phyloP scores from a whole-genome alignment of 2,329 filamentous ascomycete species.

The Colletotrichum neosansevieriae region DNA sequence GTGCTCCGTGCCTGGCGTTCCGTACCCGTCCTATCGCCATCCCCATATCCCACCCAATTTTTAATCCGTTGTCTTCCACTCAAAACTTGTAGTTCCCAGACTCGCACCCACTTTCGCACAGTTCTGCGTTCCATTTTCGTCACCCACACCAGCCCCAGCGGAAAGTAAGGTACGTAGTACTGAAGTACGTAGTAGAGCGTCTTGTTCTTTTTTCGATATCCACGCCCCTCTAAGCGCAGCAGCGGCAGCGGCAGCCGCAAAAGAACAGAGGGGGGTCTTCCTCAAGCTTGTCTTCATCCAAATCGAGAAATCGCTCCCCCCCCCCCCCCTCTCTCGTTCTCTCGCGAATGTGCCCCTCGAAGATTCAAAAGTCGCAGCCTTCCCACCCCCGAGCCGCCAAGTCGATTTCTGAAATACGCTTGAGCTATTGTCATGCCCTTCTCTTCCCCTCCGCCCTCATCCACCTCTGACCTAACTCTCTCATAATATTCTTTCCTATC shows the following conservation, averaged over 20 bases:
- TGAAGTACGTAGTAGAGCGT: background rate
- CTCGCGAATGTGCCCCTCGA: slow-evolving; percentile 30
- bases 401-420: slow-evolving; percentile 1
- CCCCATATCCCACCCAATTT: background rate
- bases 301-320: slow-evolving; percentile 31
- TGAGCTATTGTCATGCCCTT: slow-evolving; percentile 28
- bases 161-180: slow-evolving; percentile 11
- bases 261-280: slow-evolving; percentile 13
- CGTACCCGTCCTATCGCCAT: slow-evolving; percentile 2
- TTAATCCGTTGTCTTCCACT: background rate
- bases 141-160: slow-evolving; percentile 25
- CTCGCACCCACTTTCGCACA: slow-evolving; percentile 22
- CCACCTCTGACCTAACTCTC: slow-evolving; percentile 31
- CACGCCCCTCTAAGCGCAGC: slow-evolving; percentile 34
- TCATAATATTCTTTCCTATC: slow-evolving; percentile 25
- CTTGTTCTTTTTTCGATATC: slow-evolving; percentile 10
- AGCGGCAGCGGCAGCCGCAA: background rate
- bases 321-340: slow-evolving; percentile 20
- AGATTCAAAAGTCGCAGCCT: slow-evolving; percentile 39
- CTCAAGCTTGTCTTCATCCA: slow-evolving; percentile 38
- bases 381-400: slow-evolving; percentile 26
- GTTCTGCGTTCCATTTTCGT: slow-evolving; percentile 6
- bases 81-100: background rate
- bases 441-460: background rate
- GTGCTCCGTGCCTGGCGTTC: slow-evolving; percentile 7